A percentile compares a stretch with the other conserved stretches of the same genome.
phyloP scores from a whole-genome alignment of 495 filamentous ascomycete genomes.

The Aspergillus diversus region DNA sequence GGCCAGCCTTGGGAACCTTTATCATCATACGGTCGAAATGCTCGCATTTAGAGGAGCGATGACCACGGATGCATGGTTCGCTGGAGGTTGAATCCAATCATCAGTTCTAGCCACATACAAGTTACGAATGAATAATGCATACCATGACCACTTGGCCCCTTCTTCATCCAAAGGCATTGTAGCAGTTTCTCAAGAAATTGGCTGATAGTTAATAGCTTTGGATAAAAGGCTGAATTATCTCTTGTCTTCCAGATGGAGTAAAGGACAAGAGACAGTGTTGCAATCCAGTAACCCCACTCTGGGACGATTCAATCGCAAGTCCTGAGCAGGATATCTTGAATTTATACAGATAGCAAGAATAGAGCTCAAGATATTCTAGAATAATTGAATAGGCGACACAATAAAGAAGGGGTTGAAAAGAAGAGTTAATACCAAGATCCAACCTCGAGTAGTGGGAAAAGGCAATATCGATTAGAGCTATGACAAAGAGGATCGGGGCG shows the following conservation, averaged over 20 bases:
- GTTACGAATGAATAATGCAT: conserved; percentile 11
- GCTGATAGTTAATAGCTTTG: background rate
- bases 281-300: no score
- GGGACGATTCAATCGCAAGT: no score
- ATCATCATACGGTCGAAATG: conserved; percentile 77
- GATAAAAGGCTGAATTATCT: background rate
- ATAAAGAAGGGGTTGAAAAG: no score
- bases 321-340: no score
- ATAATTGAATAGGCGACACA: no score
- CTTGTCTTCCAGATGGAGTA: background rate
- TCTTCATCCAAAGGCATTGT: conserved; percentile 54
- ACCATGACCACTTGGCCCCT: conserved; percentile 58
- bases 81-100: conserved; percentile 40
- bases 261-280: background rate
- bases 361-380: no score
- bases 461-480: background rate
- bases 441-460: no score
- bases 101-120: background rate
- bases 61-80: conserved; percentile 82
- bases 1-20: conserved; percentile 78
- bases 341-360: no score
- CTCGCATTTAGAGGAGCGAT: conserved; percentile 82
- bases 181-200: background rate
- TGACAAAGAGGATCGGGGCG: background rate
- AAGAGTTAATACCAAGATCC: no score